Base-by-base conservation (phyloP, 2,329 filamentous ascomycete species). In the Leptographium flavum region DNA sequence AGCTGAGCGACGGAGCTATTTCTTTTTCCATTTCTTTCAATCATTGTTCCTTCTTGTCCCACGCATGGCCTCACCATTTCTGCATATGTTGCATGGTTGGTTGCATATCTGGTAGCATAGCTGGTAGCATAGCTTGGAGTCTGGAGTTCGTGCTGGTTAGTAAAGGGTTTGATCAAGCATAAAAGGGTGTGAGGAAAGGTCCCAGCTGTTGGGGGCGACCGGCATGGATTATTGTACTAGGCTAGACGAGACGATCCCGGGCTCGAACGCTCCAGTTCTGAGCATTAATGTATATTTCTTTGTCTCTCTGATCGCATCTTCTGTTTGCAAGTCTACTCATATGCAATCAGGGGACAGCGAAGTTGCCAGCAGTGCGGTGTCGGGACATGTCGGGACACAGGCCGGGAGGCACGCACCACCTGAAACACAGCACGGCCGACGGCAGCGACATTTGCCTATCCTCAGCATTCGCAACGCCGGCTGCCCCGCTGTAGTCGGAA, bases 111-210 rank as follows among this genome's bases (percentile, higher is more conserved):
- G 21, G 36, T 19, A 11, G 21, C 9, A 36, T 36, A 21, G 28
- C 17, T 17, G 33, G 42, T 6, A 22, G 49, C 49, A 51, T 51
- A 47, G 45, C 45, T 43, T 19, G 49, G 49, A 47, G 47, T 49
- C 40, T 45, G 46, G 42, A 22, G n/a, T n/a, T n/a, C n/a, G n/a
- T n/a, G n/a, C n/a, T 22, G 21, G 21, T 15, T 21, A 37, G 22
- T 28, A 43, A 19, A 43, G n/a, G 17, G 22, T 33, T 22, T 37
- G 21, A 21, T n/a, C 35, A 15, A 37, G 35, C 35, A 37, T 37
- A 37, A 19, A 15, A 15, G 35, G 33, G 21, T 23, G 21, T 37
- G n/a, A 32, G 30, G 15, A 33, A 33, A 33, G 32, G 32, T 7
- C 15, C 8, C n/a, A 19, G 21, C 17, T 19, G 15, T 21, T 4